Base-by-base conservation (phyloP, 371 early-diverging fungal species). In the Conidiobolus incongruus region DNA sequence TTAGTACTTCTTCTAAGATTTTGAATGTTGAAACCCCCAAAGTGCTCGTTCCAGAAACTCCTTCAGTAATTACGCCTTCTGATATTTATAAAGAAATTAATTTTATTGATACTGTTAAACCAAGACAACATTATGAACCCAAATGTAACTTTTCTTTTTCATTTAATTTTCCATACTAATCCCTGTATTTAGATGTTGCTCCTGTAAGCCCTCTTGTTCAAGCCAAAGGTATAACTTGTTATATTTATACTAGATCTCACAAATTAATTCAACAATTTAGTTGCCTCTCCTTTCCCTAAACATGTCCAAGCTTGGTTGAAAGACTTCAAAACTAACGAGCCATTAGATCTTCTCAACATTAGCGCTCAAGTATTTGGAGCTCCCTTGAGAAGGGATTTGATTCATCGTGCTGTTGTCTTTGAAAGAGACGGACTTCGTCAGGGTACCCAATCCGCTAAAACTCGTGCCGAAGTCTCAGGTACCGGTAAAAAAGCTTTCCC, bases 361-460 rank as follows among this genome's bases (percentile, higher is more conserved):
- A 62, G 75, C 49, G 65, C 69, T 32, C 55, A 63, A 32, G 80
- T 92, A 19, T 94, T 90, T 59, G 79, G 70, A 3, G 63, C 71
- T 16, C 82, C 83, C 24, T 51, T 81, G n/a, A 70, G 93, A 36
- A 53, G 66, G 42, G 95, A 94, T 49, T 62, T 94, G 37, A 52
- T 94, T 30, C 79, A 81, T 47, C 71, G 89, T 44, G 81, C 71
- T n/a, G 82, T 84, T 20, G 72, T 76, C 21, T 86, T 81, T 74
- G 81, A 83, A 54, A 58, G 85, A 21, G 77, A 81, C 53, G 65
- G 64, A 22, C 55, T 76, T 64, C 69, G 83, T 46, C 83, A 81
- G 54, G 92, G 91, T 33, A 92, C 92, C 7, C 75, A 75, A 41
- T 71, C 72, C 22, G 70, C 85, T 21, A 85, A 85, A 53, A 64